A percentile compares a stretch with the other conserved stretches of the same genome.
These are phyloP conservation scores for Backusella macrospora DNA, from an alignment of 192 early-diverging fungal species.

Conservation along the genomic window DNA sequence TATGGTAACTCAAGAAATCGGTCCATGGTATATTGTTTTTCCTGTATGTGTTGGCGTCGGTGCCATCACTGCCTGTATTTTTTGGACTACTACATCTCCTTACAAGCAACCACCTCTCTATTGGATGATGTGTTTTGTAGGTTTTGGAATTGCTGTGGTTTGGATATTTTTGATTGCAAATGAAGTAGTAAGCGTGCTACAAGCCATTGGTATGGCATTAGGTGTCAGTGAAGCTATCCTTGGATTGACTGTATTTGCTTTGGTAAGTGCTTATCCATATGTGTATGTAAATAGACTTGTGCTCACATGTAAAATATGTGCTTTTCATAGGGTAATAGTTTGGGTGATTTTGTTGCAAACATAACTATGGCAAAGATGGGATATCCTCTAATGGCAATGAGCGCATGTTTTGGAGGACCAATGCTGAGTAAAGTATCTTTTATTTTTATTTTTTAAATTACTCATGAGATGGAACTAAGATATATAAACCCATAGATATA, in stretches of 20 bases:
- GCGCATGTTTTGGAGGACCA: slow-evolving; percentile 92
- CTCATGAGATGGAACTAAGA: neutral
- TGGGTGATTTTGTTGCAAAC: slow-evolving; percentile 93
- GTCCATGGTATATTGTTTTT: slow-evolving; percentile 32
- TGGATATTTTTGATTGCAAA: slow-evolving; percentile 91
- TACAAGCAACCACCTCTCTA: slow-evolving; percentile 46
- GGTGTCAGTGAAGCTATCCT: slow-evolving; percentile 81
- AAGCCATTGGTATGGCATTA: slow-evolving; percentile 76
- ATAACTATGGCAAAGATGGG: slow-evolving; percentile 90
- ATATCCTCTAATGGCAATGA: slow-evolving; percentile 92
- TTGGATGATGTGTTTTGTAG: slow-evolving; percentile 61
- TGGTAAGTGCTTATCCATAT: slow-evolving; percentile 53
- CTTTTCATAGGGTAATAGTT: slow-evolving; percentile 64
- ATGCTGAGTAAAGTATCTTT: slow-evolving; percentile 70
- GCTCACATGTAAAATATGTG: neutral
- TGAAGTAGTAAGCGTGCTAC: slow-evolving; percentile 87
- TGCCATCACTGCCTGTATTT: slow-evolving; percentile 19
- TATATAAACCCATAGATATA: slow-evolving; percentile 55
- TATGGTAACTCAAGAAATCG: slow-evolving; percentile 35
- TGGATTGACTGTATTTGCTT: slow-evolving; percentile 83
- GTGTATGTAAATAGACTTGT: slow-evolving; percentile 26
- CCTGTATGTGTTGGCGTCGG: slow-evolving; percentile 40
- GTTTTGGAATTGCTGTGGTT: slow-evolving; percentile 75
- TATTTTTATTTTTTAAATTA: neutral
- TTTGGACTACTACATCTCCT: slow-evolving; percentile 41